Evolutionary conservation across 371 early-diverging fungal species (phyloP).

Genomic region (Dentiscutata heterogama): DNA sequence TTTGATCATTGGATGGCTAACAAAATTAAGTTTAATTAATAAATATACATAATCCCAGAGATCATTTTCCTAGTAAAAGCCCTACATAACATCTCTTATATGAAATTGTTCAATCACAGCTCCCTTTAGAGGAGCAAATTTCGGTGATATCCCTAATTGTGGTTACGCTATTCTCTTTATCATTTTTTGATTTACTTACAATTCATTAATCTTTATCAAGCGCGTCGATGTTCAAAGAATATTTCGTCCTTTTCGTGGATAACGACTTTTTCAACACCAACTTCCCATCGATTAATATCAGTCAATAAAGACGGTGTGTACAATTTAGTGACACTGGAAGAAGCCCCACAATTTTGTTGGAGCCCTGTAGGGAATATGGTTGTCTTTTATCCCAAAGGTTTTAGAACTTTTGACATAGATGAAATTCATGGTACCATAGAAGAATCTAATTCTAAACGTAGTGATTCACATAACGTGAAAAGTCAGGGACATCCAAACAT

Average conservation of each 20-base stretch:
- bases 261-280: conserved; percentile 46
- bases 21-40: too few relatives aligned
- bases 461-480: neutral
- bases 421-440: neutral
- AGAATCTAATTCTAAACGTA: neutral
- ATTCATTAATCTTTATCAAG: conserved; percentile 46
- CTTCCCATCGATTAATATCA: conserved; percentile 59
- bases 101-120: too few relatives aligned
- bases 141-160: too few relatives aligned
- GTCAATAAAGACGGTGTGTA: conserved; percentile 70
- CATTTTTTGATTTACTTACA: too few relatives aligned
- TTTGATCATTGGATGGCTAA: too few relatives aligned
- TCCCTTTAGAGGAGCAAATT: too few relatives aligned
- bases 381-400: conserved; percentile 60
- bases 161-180: too few relatives aligned
- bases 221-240: conserved; percentile 58
- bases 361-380: conserved; percentile 69
- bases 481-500: neutral
- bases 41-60: too few relatives aligned
- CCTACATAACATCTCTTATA: too few relatives aligned
- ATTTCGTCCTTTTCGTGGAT: conserved; percentile 74
- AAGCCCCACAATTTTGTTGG: conserved; percentile 70
- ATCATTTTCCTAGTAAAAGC: too few relatives aligned
- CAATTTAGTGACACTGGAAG: conserved; percentile 68
- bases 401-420: conserved; percentile 52